Evolutionary conservation across 2,329 filamentous ascomycete genomes (phyloP).

Genomic region (Tolypocladium guangdongense): DNA sequence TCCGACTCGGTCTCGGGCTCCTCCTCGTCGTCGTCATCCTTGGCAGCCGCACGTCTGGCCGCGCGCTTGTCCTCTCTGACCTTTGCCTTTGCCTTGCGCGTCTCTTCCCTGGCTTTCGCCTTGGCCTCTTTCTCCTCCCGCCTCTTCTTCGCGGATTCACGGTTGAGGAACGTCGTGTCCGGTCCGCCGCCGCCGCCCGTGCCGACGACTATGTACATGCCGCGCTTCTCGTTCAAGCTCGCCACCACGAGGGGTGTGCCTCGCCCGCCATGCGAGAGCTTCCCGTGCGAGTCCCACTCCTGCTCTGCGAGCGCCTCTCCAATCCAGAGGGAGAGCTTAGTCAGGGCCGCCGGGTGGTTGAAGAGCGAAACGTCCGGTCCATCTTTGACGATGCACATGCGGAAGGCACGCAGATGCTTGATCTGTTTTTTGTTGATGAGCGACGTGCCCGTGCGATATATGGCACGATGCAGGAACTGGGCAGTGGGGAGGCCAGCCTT

Average conservation of each 20-base stretch:
- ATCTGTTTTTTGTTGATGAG: slow-evolving; percentile 92
- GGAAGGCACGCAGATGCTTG: slow-evolving; percentile 81
- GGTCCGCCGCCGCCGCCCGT: slow-evolving; percentile 79
- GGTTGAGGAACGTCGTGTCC: slow-evolving; percentile 57
- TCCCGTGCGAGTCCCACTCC: slow-evolving; percentile 66
- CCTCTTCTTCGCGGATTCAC: slow-evolving; percentile 52
- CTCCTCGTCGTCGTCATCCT: slow-evolving; percentile 30
- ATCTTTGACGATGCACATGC: slow-evolving; percentile 92
- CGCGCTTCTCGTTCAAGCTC: slow-evolving; percentile 74
- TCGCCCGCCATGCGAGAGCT: slow-evolving; percentile 54
- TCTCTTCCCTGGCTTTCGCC: slow-evolving; percentile 49
- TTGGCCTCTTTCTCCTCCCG: slow-evolving; percentile 53
- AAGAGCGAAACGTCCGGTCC: slow-evolving; percentile 87
- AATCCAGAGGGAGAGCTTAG: slow-evolving; percentile 89
- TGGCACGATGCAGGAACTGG: slow-evolving; percentile 82
- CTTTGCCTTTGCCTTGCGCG: slow-evolving; percentile 43
- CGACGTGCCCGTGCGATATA: slow-evolving; percentile 83
- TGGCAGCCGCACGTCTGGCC: slow-evolving; percentile 37
- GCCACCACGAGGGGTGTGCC: slow-evolving; percentile 85
- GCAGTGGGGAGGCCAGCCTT: slow-evolving; percentile 70
- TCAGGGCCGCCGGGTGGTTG: slow-evolving; percentile 82
- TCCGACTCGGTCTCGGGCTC: slow-evolving; percentile 35
- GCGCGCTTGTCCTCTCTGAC: slow-evolving; percentile 50
- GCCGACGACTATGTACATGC: slow-evolving; percentile 86
- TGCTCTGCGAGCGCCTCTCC: slow-evolving; percentile 85